Percentiles rank a stretch among this genome's conserved stretches.
Evolutionary conservation across 2,329 filamentous ascomycete species (phyloP).

Genomic region (Curvularia spicifera): DNA sequence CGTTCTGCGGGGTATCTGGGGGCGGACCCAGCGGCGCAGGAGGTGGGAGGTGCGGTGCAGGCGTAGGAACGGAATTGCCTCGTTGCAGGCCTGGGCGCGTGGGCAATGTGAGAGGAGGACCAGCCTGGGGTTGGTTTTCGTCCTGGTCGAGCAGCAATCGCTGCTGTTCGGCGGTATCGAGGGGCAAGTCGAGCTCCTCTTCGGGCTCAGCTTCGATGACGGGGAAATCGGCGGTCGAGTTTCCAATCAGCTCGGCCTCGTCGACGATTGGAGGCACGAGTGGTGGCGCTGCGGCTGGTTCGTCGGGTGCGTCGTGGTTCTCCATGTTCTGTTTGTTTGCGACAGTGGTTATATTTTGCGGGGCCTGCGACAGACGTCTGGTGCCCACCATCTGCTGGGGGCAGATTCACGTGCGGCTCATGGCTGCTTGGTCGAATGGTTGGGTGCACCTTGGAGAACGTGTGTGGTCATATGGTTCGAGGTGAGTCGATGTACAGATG

Average conservation of each 20-base stretch:
- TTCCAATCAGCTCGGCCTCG: conserved; percentile 46
- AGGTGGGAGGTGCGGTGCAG: conserved; percentile 53
- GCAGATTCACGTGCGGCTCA: conserved; percentile 29
- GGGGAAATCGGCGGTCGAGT: conserved; percentile 38
- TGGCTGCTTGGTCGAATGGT: conserved; percentile 11
- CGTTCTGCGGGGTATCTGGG: conserved; percentile 45
- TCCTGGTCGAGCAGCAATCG: conserved; percentile 37
- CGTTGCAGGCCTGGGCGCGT: conserved; percentile 50
- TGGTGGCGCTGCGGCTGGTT: conserved; percentile 35
- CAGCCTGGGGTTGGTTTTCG: conserved; percentile 23
- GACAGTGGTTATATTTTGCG: conserved; percentile 17
- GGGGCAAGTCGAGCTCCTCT: conserved; percentile 44
- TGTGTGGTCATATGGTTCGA: conserved; percentile 8
- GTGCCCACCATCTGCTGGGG: conserved; percentile 35
- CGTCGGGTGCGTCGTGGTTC: conserved; percentile 31
- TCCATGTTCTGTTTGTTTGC: conserved; percentile 34
- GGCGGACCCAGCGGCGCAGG: conserved; percentile 47
- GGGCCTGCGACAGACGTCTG: conserved; percentile 21
- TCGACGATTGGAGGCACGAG: conserved; percentile 47
- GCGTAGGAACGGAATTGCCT: conserved; percentile 49
- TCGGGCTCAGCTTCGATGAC: conserved; percentile 41
- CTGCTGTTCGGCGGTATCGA: conserved; percentile 48
- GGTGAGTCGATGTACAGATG: conserved; percentile 16
- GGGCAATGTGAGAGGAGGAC: conserved; percentile 33
- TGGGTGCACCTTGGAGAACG: background rate